These are phyloP conservation scores for Diaporthe vexans DNA, from an alignment of 2,329 filamentous ascomycete genomes.

Conservation along the genomic window DNA sequence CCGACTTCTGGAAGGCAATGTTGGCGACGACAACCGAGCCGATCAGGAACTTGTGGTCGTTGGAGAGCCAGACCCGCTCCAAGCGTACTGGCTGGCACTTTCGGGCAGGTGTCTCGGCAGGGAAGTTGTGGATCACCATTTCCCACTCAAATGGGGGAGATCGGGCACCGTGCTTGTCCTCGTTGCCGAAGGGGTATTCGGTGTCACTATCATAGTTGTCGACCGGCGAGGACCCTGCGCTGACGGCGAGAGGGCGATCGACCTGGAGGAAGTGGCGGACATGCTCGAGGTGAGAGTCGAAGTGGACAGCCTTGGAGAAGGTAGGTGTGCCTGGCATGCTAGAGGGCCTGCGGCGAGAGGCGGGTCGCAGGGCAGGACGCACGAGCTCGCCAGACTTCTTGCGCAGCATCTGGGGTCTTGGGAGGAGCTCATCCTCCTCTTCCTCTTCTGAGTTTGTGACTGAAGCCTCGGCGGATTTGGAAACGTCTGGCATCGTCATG, in stretches of 20 bases:
- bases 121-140: constrained; percentile 87
- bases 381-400: constrained; percentile 99
- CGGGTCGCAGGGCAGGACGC: constrained; percentile 86
- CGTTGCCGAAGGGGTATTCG: constrained; percentile 86
- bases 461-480: constrained; percentile 64
- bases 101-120: constrained; percentile 73
- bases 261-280: constrained; percentile 96
- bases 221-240: constrained; percentile 90
- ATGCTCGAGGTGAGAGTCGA: constrained; percentile 95
- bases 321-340: constrained; percentile 98
- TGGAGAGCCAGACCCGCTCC: constrained; percentile 88
- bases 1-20: constrained; percentile 87
- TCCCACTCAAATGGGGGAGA: constrained; percentile 84
- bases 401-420: constrained; percentile 91
- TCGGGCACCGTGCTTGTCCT: constrained; percentile 58
- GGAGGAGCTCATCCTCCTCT: constrained; percentile 68
- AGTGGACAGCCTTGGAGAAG: constrained; percentile 97
- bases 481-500: constrained; percentile 67
- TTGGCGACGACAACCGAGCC: constrained; percentile 90
- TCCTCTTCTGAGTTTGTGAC: constrained; percentile 72
- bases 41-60: constrained; percentile 87
- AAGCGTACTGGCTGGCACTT: constrained; percentile 79
- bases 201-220: constrained; percentile 88
- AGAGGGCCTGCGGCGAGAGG: constrained; percentile 85
- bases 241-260: constrained; percentile 95